These are phyloP conservation scores for Colletotrichum lupini DNA, from an alignment of 2,329 filamentous ascomycete species.

Conservation along the genomic window DNA sequence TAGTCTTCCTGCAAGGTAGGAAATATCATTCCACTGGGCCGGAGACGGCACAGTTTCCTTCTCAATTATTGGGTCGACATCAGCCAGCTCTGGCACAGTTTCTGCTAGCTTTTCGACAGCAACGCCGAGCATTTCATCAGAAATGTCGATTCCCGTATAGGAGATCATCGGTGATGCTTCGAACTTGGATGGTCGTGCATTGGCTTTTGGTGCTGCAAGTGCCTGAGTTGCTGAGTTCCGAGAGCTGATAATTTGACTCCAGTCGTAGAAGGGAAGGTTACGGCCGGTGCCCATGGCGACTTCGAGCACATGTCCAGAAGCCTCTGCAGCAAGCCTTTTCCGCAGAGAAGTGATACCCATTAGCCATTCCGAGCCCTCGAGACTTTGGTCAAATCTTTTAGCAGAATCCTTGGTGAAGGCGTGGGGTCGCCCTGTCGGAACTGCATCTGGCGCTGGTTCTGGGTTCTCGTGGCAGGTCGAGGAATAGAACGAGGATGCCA, in stretches of 20 bases:
- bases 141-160: conserved; percentile 73
- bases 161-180: conserved; percentile 52
- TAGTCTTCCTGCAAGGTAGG: conserved; percentile 54
- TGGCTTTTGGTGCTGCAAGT: background rate
- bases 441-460: conserved; percentile 44
- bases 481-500: conserved; percentile 22
- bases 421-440: conserved; percentile 61
- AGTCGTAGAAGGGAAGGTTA: conserved; percentile 70
- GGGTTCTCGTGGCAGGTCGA: background rate
- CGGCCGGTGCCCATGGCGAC: conserved; percentile 72
- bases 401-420: conserved; percentile 60
- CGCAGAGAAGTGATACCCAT: conserved; percentile 67
- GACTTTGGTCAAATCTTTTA: conserved; percentile 66
- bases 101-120: conserved; percentile 63
- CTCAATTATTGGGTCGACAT: conserved; percentile 37
- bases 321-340: conserved; percentile 57
- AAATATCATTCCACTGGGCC: background rate
- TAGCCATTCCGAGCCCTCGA: conserved; percentile 67
- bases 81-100: conserved; percentile 51
- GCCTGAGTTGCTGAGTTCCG: background rate
- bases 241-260: conserved; percentile 44
- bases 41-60: background rate
- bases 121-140: conserved; percentile 68
- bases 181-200: background rate
- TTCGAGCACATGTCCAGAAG: conserved; percentile 69